phyloP scores from a whole-genome alignment of 2,329 filamentous ascomycete species.

The Alternaria sp. region DNA sequence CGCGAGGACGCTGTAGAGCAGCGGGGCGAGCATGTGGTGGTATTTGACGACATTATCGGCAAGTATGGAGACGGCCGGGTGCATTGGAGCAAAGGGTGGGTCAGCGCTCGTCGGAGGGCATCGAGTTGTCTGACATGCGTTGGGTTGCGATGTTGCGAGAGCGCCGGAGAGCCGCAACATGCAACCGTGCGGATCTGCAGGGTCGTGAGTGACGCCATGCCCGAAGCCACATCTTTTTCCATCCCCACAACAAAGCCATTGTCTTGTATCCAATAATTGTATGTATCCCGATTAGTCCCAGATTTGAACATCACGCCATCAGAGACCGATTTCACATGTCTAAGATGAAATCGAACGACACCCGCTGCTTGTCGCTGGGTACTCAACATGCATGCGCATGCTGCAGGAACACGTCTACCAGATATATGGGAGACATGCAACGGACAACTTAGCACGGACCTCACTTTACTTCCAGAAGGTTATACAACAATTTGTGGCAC shows the following conservation, averaged over 20 bases:
- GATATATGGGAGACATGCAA: not conserved
- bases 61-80: constrained; percentile 38
- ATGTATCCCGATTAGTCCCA: not conserved
- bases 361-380: not conserved
- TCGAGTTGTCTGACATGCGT: constrained; percentile 28
- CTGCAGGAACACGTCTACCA: not conserved
- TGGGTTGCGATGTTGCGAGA: not conserved
- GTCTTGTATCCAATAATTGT: not conserved
- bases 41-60: constrained; percentile 42
- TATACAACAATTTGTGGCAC: not conserved
- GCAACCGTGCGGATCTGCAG: constrained; percentile 13
- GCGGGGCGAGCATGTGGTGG: constrained; percentile 40
- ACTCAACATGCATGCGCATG: not conserved
- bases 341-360: not conserved
- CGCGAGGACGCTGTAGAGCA: constrained; percentile 45
- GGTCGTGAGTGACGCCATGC: constrained; percentile 18
- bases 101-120: constrained; percentile 44
- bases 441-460: not conserved
- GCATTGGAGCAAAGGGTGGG: constrained; percentile 43
- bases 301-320: accelerated
- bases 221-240: not conserved
- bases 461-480: not conserved
- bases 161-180: constrained; percentile 1
- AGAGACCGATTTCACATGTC: not conserved
- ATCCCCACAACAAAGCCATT: not conserved